Evolutionary conservation across 768 basidiomycete species (phyloP), one percentile per base, ranked within the genome.

Genomic region (Psilocybe azurescens): DNA sequence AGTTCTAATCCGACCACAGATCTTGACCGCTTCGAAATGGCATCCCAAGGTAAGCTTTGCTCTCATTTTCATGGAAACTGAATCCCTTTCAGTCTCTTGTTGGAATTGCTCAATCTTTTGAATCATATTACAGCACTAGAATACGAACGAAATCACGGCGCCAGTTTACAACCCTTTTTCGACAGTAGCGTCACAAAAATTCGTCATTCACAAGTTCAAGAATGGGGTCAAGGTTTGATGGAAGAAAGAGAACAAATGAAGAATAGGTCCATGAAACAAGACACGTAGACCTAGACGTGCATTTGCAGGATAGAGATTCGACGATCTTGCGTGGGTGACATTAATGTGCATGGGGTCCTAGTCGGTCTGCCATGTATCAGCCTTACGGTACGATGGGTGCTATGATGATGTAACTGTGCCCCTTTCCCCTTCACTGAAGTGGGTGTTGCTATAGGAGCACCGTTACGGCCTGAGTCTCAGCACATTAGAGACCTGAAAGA

Each of bases 11-110:
- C 24, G 24, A 24, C 24, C 24, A 14, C 46, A 94, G 94, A 96
- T 71, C 81, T 95, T 4, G 94, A 96, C 70, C 82, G 91, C 5
- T 88, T 94, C 59, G 94, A 96, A 73, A 91, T 96, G 90, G 92
- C 92, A 0, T 78, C 87, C 0, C 94, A 96, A 83, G 93, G 91
- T 86, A 70, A 33, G 50, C 16, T 38, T 41, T n/a, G 11, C 18
- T 1, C 9, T 9, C 5, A 1, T 50, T 24, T 24, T 24, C 24
- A 24, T 24, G 2, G 24, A 3, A 10, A 38, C 9, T 49, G 24
- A 44, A 44, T 39, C 13, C 11, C 58, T 32, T 24, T 20, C 11
- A 11, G 10, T 4, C 18, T 8, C n/a, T 49, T 56, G 16, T 51
- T 16, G 10, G 7, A 58, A 48, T 24, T 24, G 5, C 18, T 4